Evolutionary conservation across 2,329 filamentous ascomycete species (phyloP).

Genomic region (Colletotrichum gigasporum): DNA sequence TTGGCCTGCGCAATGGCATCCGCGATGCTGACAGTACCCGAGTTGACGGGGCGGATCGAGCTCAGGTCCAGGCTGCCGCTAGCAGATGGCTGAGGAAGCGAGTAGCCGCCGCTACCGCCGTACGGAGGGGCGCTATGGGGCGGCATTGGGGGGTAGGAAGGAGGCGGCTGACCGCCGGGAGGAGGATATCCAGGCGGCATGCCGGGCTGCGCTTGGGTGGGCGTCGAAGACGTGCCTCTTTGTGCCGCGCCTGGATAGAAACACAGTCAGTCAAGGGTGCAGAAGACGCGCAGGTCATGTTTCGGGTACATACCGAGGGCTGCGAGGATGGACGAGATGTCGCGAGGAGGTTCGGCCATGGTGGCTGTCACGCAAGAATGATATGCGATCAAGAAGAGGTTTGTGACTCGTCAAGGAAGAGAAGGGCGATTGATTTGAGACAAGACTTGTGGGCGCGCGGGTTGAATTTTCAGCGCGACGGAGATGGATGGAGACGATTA

Average conservation of each 20-base stretch:
- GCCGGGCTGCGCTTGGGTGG: constrained; percentile 52
- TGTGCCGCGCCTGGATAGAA: constrained; percentile 50
- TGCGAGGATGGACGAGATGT: constrained; percentile 58
- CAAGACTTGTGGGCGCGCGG: constrained; percentile 13
- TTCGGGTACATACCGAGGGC: constrained; percentile 53
- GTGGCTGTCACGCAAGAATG: constrained; percentile 9
- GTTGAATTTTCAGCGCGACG: constrained; percentile 26
- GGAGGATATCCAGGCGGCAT: constrained; percentile 49
- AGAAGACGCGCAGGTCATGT: constrained; percentile 16
- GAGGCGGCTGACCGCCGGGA: constrained; percentile 44
- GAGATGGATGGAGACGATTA: neutral
- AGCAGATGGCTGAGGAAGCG: constrained; percentile 72
- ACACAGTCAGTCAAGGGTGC: constrained; percentile 30
- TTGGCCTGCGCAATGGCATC: constrained; percentile 88
- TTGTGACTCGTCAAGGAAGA: neutral
- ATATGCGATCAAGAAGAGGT: neutral
- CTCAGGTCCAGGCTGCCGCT: constrained; percentile 84
- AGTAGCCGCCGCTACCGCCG: constrained; percentile 49
- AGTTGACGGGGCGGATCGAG: constrained; percentile 80
- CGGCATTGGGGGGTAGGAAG: constrained; percentile 47
- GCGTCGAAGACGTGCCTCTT: constrained; percentile 51
- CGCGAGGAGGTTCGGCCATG: constrained; percentile 51
- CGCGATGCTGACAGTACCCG: constrained; percentile 83
- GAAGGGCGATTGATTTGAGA: neutral
- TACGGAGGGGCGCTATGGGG: constrained; percentile 45